Percentiles rank a stretch among this genome's conserved stretches.
phyloP scores from a whole-genome alignment of 306 rosid genomes.

The Cucurbita argyrosperma region DNA sequence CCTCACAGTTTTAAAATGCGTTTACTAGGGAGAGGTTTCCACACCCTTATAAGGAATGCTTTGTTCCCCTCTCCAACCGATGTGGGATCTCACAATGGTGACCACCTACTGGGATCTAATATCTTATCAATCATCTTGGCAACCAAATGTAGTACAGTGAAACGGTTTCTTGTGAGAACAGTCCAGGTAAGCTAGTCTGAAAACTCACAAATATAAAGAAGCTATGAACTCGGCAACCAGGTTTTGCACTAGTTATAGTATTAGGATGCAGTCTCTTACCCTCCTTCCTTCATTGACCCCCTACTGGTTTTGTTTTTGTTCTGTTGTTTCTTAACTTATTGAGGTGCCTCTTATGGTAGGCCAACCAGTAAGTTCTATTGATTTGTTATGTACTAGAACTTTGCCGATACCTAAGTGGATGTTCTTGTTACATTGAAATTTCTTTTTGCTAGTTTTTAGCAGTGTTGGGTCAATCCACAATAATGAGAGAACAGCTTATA shows the following conservation, averaged over 20 bases:
- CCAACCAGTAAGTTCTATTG: background rate
- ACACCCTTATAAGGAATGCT: too few relatives aligned
- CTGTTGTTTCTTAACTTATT: background rate
- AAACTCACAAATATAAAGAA: too few relatives aligned
- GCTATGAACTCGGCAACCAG: background rate
- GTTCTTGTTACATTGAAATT: background rate
- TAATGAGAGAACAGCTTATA: background rate
- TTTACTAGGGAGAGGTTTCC: too few relatives aligned
- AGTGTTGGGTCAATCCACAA: background rate
- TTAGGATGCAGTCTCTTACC: background rate
- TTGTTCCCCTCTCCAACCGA: too few relatives aligned
- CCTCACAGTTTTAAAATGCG: too few relatives aligned
- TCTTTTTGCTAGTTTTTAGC: background rate
- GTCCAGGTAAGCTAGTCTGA: too few relatives aligned
- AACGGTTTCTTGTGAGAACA: too few relatives aligned
- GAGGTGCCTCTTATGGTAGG: background rate
- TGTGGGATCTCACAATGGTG: background rate
- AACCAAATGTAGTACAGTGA: background rate
- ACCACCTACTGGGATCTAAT: background rate
- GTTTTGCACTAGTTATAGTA: background rate
- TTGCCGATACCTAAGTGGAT: background rate
- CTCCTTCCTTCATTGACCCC: background rate
- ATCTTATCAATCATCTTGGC: too few relatives aligned
- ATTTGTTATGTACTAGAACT: too few relatives aligned
- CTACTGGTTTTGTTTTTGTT: background rate